Conservation (phyloP, 441 rosid genomes). For the Croton setiger region DNA sequence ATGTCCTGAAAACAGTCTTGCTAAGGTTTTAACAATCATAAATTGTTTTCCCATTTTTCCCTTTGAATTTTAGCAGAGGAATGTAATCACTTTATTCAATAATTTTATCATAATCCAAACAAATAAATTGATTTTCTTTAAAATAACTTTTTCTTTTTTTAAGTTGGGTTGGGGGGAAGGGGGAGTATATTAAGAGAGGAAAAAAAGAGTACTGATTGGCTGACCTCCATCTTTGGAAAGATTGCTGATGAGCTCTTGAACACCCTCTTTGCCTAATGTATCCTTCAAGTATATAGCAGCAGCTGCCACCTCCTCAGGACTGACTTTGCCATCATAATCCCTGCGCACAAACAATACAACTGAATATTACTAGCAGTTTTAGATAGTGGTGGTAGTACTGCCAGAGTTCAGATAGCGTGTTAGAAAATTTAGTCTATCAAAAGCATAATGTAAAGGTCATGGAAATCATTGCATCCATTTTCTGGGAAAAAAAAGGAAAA, state of each 20-base stretch:
- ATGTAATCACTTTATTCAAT: too few species aligned
- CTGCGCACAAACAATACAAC: slow-evolving; percentile 32
- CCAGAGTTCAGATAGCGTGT: background rate
- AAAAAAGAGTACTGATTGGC: slow-evolving; percentile 10
- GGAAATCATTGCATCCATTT: background rate
- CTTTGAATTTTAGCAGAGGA: too few species aligned
- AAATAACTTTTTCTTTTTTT: too few species aligned
- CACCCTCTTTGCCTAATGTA: slow-evolving; percentile 68
- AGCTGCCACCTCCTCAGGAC: slow-evolving; percentile 82
- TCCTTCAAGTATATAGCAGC: slow-evolving; percentile 79
- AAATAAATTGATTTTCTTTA: too few species aligned
- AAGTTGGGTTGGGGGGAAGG: too few species aligned
- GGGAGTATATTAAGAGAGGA: background rate
- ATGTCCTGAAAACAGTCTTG: background rate
- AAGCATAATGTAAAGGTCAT: background rate
- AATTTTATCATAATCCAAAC: too few species aligned
- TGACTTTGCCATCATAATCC: slow-evolving; percentile 86
- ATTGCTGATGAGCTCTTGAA: slow-evolving; percentile 71
- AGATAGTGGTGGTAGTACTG: background rate
- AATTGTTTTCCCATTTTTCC: too few species aligned
- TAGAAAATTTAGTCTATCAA: background rate
- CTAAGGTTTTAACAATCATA: background rate
- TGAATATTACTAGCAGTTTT: background rate
- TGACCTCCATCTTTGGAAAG: slow-evolving; percentile 80
- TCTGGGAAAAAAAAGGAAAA: background rate